A percentile compares a stretch with the other conserved stretches of the same genome.
Evolutionary conservation across 2,329 filamentous ascomycete genomes (phyloP).

Genomic region (Pseudogymnoascus sp.): DNA sequence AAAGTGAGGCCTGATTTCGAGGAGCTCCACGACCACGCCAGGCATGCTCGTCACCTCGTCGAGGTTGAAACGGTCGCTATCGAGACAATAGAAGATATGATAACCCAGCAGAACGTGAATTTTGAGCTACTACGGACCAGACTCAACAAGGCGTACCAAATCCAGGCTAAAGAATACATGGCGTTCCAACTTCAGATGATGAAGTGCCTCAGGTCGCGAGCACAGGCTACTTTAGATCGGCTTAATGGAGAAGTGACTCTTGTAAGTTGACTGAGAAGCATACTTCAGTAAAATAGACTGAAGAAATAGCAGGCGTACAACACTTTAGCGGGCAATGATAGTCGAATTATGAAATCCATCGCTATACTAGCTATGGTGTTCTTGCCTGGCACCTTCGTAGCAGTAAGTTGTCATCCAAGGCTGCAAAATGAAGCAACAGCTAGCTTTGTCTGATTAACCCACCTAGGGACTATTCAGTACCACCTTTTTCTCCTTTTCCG

Average conservation of each 20-base stretch:
- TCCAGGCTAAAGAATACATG: not conserved
- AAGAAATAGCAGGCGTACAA: constrained; percentile 1
- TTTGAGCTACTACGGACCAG: not conserved
- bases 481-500: not conserved
- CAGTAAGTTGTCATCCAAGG: constrained; percentile 13
- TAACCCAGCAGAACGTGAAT: not conserved
- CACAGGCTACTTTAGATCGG: not conserved
- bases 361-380: constrained; percentile 17
- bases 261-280: not conserved
- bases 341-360: constrained; percentile 17
- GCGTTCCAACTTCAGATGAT: not conserved
- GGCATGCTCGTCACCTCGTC: not conserved
- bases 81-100: not conserved
- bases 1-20: not conserved
- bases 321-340: constrained; percentile 9
- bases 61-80: not conserved
- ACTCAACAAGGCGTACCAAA: not conserved
- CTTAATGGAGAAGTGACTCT: not conserved
- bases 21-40: not conserved
- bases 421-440: not conserved
- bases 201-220: not conserved
- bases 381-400: constrained; percentile 17
- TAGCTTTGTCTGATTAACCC: not conserved
- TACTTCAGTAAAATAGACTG: not conserved
- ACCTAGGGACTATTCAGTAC: not conserved